These are phyloP conservation scores for Botryotinia calthae DNA, from an alignment of 2,329 filamentous ascomycete species.

Conservation along the genomic window DNA sequence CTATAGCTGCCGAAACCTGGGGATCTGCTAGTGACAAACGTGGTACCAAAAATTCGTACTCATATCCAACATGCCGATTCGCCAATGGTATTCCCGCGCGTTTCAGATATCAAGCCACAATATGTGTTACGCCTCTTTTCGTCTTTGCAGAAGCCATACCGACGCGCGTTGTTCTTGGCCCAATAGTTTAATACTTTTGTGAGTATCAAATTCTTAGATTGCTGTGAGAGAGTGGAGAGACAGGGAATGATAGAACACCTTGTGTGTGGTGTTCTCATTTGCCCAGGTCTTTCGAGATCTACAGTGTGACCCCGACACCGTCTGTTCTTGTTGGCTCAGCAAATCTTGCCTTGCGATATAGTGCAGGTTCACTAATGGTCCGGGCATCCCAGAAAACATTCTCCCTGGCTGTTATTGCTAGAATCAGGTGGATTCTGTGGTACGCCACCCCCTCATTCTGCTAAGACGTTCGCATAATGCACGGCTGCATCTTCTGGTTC, in stretches of 20 bases:
- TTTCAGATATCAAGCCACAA: slow-evolving; percentile 3
- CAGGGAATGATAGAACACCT: neutral
- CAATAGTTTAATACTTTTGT: neutral
- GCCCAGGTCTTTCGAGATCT: neutral
- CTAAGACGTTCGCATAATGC: neutral
- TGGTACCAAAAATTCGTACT: neutral
- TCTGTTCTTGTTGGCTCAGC: neutral
- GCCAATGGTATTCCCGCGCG: neutral
- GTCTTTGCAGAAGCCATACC: neutral
- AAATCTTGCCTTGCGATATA: neutral
- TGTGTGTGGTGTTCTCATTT: neutral
- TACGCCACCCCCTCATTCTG: neutral
- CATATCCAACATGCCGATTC: neutral
- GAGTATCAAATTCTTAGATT: neutral
- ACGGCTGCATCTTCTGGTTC: neutral
- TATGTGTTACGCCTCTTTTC: neutral
- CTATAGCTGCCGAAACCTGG: slow-evolving; percentile 13
- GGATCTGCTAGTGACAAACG: neutral
- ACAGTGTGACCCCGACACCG: neutral
- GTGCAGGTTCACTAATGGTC: neutral
- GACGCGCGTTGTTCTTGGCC: slow-evolving; percentile 1
- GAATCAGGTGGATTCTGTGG: too few species aligned
- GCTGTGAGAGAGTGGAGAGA: neutral
- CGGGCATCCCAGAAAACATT: neutral
- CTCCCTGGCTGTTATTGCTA: neutral